Evolutionary conservation across 768 basidiomycete species (phyloP).

Genomic region (Phaeotremella skinneri): DNA sequence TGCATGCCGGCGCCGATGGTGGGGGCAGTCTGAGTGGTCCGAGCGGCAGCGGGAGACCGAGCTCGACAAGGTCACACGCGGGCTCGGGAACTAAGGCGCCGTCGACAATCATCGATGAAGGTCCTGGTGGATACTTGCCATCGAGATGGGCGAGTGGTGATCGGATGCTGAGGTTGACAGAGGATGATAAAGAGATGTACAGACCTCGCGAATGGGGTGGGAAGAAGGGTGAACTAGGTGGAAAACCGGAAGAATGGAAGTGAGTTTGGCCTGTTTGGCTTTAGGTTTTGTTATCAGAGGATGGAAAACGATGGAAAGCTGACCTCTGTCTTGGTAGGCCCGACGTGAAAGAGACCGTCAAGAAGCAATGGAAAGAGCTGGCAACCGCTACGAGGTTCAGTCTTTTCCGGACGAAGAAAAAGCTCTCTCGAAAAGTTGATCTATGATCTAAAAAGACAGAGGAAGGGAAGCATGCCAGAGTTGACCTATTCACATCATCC

Average conservation of each 20-base stretch:
- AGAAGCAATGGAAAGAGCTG: slow-evolving; percentile 49
- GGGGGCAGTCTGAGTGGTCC: neutral
- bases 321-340: slow-evolving; percentile 23
- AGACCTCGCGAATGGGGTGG: slow-evolving; percentile 50
- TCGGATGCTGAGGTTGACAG: slow-evolving; percentile 36
- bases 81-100: slow-evolving; percentile 17
- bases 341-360: slow-evolving; percentile 40
- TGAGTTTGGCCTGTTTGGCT: slow-evolving; percentile 32
- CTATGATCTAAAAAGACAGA: slow-evolving; percentile 4
- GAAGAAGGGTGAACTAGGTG: slow-evolving; percentile 36
- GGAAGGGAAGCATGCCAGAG: neutral
- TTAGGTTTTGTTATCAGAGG: neutral
- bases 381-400: slow-evolving; percentile 45
- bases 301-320: slow-evolving; percentile 3
- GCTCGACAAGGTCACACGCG: neutral
- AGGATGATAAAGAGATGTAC: slow-evolving; percentile 48
- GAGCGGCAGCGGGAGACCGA: slow-evolving; percentile 3
- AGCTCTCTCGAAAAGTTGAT: slow-evolving; percentile 41
- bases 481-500: neutral
- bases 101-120: slow-evolving; percentile 36
- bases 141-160: slow-evolving; percentile 49
- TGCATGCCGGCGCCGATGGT: slow-evolving; percentile 19
- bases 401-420: slow-evolving; percentile 49
- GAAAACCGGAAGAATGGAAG: slow-evolving; percentile 47
- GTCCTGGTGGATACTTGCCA: slow-evolving; percentile 46